phyloP scores from a whole-genome alignment of 306 rosid genomes.

The Lathyrus oleraceus region DNA sequence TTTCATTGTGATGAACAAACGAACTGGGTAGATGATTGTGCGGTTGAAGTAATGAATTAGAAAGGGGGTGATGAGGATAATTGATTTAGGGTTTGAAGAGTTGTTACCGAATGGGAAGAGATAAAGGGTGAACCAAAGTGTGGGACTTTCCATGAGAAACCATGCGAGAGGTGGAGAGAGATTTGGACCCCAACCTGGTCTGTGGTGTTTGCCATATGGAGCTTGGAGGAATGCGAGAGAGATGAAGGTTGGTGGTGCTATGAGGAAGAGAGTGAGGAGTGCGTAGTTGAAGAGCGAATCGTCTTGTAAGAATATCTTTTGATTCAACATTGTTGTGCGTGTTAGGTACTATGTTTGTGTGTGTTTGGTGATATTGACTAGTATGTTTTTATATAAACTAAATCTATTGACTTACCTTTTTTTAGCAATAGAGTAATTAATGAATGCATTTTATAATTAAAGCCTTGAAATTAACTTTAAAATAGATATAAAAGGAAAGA shows the following conservation, averaged over 20 bases:
- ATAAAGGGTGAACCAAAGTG: slow-evolving; percentile 69
- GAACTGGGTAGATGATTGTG: slow-evolving; percentile 66
- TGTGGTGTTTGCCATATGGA: slow-evolving; percentile 78
- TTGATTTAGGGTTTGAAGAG: slow-evolving; percentile 55
- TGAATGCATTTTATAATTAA: too few species aligned
- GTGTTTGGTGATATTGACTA: neutral
- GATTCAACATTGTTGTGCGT: neutral
- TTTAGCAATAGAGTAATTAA: too few species aligned
- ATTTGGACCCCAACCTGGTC: slow-evolving; percentile 82
- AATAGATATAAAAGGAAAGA: too few species aligned
- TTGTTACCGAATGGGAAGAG: slow-evolving; percentile 64
- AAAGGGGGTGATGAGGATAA: slow-evolving; percentile 55
- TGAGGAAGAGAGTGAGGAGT: slow-evolving; percentile 50
- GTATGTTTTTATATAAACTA: too few species aligned
- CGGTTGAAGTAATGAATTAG: slow-evolving; percentile 75
- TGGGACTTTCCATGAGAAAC: slow-evolving; percentile 88
- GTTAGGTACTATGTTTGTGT: neutral
- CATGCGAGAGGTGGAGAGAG: slow-evolving; percentile 71
- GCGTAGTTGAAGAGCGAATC: slow-evolving; percentile 41
- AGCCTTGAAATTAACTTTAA: too few species aligned
- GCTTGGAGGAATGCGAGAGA: slow-evolving; percentile 69
- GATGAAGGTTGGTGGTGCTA: slow-evolving; percentile 65
- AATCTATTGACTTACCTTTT: too few species aligned
- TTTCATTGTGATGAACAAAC: slow-evolving; percentile 30
- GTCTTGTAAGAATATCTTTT: slow-evolving; percentile 45